These are phyloP conservation scores for Cairneyella variabilis DNA, from an alignment of 495 filamentous ascomycete genomes.

Conservation along the genomic window DNA sequence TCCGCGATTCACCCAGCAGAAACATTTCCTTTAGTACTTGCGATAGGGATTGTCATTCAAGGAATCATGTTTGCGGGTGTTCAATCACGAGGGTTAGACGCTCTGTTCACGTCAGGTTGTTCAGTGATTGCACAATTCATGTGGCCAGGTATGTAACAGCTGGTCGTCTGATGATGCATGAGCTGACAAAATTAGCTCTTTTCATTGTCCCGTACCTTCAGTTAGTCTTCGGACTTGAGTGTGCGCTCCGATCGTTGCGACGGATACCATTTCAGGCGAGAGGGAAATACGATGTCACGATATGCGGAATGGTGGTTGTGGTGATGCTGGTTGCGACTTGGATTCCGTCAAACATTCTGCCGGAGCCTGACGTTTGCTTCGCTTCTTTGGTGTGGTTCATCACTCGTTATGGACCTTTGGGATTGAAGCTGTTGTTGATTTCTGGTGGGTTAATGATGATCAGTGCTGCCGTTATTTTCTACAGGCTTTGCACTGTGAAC, in stretches of 20 bases:
- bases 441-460: slow-evolving; percentile 22
- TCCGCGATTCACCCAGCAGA: slow-evolving; percentile 34
- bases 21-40: slow-evolving; percentile 32
- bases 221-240: slow-evolving; percentile 35
- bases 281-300: slow-evolving; percentile 26
- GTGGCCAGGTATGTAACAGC: slow-evolving; percentile 29
- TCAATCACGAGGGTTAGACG: slow-evolving; percentile 23
- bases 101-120: slow-evolving; percentile 24
- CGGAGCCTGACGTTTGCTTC: slow-evolving; percentile 24
- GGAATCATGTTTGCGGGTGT: slow-evolving; percentile 30
- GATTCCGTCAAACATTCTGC: slow-evolving; percentile 21
- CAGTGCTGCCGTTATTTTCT: slow-evolving; percentile 24
- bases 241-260: slow-evolving; percentile 29
- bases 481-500: slow-evolving; percentile 21
- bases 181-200: slow-evolving; percentile 28
- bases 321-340: slow-evolving; percentile 30
- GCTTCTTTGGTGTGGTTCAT: slow-evolving; percentile 32
- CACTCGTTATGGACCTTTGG: slow-evolving; percentile 24
- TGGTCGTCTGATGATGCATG: not conserved
- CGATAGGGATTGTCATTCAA: slow-evolving; percentile 33
- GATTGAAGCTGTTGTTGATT: slow-evolving; percentile 22
- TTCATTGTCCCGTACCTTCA: slow-evolving; percentile 35
- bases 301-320: slow-evolving; percentile 26
- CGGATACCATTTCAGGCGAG: slow-evolving; percentile 28
- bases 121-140: slow-evolving; percentile 27